Conservation (phyloP, 768 basidiomycete genomes). For the Ramaria rubella region DNA sequence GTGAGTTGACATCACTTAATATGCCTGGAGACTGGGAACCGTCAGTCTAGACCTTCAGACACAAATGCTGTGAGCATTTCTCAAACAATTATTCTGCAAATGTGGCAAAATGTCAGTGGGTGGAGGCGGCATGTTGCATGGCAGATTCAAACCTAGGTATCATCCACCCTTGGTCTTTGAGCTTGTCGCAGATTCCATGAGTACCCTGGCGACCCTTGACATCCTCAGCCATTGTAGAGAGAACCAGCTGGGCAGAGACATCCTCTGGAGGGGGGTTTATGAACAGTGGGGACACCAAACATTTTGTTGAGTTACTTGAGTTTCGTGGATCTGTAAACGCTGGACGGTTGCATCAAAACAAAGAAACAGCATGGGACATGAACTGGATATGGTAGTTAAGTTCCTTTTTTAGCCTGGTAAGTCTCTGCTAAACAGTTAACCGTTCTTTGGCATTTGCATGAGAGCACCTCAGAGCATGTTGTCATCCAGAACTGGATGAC, state of each 20-base stretch:
- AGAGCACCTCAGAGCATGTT: neutral
- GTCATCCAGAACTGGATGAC: neutral
- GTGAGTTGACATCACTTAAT: neutral
- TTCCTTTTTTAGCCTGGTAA: neutral
- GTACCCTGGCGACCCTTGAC: neutral
- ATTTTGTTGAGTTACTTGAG: neutral
- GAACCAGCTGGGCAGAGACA: neutral
- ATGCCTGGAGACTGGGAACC: neutral
- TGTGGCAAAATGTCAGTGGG: neutral
- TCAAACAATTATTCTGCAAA: neutral
- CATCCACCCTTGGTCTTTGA: neutral
- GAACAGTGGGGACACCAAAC: neutral
- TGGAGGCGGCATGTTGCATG: neutral
- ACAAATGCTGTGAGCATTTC: neutral
- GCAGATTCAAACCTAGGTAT: neutral
- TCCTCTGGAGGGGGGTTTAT: neutral
- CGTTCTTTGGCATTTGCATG: neutral
- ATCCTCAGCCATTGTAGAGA: neutral
- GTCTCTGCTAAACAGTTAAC: neutral
- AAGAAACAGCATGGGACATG: neutral
- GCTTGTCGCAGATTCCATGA: neutral
- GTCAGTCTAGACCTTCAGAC: neutral
- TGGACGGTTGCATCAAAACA: neutral
- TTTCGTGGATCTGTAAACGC: neutral
- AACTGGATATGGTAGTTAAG: neutral